Conservation (phyloP, 2,329 filamentous ascomycete genomes). For the Clathrospora elynae region DNA sequence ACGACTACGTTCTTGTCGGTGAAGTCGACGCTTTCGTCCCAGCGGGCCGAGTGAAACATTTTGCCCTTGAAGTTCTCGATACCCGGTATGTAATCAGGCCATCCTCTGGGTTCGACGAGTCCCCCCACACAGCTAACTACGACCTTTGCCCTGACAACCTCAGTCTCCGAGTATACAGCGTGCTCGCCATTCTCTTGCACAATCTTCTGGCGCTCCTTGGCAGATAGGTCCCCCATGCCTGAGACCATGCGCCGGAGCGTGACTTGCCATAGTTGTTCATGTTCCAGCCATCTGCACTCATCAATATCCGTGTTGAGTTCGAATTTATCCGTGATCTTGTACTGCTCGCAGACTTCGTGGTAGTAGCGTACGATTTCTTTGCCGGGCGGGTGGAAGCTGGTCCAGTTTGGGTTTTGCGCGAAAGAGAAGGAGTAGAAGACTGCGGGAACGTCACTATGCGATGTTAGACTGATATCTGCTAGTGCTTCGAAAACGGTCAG, state of each 20-base stretch:
- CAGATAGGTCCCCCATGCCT: conserved; percentile 60
- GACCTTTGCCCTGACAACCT: conserved; percentile 60
- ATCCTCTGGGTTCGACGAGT: conserved; percentile 60
- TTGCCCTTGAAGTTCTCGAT: conserved; percentile 60
- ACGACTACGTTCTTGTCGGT: conserved; percentile 62
- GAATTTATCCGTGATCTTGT: conserved; percentile 61
- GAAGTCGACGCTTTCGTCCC: conserved; percentile 60
- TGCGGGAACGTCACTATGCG: conserved; percentile 54
- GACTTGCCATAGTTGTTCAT: conserved; percentile 62
- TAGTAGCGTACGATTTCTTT: conserved; percentile 59
- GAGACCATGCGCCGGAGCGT: conserved; percentile 56
- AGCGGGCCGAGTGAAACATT: conserved; percentile 64
- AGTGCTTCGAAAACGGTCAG: not conserved
- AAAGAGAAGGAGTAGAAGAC: conserved; percentile 64
- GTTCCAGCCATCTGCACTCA: conserved; percentile 58
- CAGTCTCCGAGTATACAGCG: conserved; percentile 57
- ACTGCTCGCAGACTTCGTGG: conserved; percentile 59
- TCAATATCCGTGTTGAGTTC: conserved; percentile 64
- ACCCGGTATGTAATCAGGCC: conserved; percentile 58
- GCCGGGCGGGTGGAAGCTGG: conserved; percentile 55
- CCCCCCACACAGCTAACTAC: conserved; percentile 61
- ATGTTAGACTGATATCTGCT: conserved; percentile 17
- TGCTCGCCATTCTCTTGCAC: conserved; percentile 52
- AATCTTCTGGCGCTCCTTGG: conserved; percentile 53
- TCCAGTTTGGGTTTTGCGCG: conserved; percentile 59